These are phyloP conservation scores for Delonix regia DNA, from an alignment of 306 rosid species.

Conservation along the genomic window DNA sequence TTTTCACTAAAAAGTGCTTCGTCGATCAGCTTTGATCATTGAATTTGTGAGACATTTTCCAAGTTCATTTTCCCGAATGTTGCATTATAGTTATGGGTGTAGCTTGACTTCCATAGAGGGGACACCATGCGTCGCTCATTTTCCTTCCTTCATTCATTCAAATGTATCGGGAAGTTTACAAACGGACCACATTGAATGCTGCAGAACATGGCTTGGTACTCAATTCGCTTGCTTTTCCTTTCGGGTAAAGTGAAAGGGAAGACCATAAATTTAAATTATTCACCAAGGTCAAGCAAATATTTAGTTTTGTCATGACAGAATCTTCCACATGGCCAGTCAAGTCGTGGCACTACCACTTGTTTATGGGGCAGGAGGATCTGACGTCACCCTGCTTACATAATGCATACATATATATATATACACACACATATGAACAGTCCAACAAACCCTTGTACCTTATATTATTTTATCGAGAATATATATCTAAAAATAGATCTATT, in stretches of 20 bases:
- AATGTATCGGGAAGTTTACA: too few relatives aligned
- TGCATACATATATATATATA: not conserved
- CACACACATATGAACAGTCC: too few relatives aligned
- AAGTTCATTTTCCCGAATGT: not conserved
- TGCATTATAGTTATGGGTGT: not conserved
- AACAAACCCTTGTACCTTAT: too few relatives aligned
- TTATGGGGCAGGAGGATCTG: not conserved
- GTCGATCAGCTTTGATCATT: not conserved
- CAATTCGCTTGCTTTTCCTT: not conserved
- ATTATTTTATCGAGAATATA: too few relatives aligned
- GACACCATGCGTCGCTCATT: not conserved
- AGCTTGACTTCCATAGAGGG: not conserved
- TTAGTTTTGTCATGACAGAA: not conserved
- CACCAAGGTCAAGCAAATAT: not conserved
- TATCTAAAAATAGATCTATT: too few relatives aligned
- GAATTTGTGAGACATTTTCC: not conserved
- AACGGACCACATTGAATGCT: not conserved
- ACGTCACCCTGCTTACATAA: not conserved
- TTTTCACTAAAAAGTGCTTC: not conserved
- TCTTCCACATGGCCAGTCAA: not conserved
- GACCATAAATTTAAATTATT: not conserved
- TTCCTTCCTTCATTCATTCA: not conserved
- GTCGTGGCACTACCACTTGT: conserved; percentile 14
- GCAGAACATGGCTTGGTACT: not conserved
- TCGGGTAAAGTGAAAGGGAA: not conserved